Base-by-base conservation (phyloP, 495 filamentous ascomycete genomes). In the Pyrenula massariospora region DNA sequence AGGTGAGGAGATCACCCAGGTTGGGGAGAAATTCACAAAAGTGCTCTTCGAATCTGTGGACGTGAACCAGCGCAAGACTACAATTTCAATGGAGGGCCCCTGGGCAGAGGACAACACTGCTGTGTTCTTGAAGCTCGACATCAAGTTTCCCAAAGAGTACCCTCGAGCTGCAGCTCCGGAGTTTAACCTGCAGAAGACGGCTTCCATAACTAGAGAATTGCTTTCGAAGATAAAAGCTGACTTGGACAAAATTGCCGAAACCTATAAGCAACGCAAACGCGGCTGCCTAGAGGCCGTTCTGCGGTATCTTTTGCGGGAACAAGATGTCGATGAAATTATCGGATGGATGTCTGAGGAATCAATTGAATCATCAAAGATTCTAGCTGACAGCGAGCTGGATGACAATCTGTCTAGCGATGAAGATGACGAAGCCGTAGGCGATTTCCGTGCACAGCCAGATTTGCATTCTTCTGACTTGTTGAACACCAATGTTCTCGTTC, bases 21-120 rank as follows among this genome's bases (percentile, higher is more conserved):
- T 95, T 24, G 87, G 86, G 54, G 82, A 83, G 25, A 89, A 85
- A 59, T 88, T 91, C 59, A 84, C 80, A 8, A 95, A 94, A 65
- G 87, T 96, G 42, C 81, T 73, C 52, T 94, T 91, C 69, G 90
- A 96, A 48, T 81, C 85, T n/a, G 87, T 95, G 25, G 75, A 95
- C 67, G 83, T 93, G 64, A 80, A 87, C 36, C 74, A 84, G 48
- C 78, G 91, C 24, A 83, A 78, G 12, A 74, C 85, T 11, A 82
- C 78, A 2, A 82, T 93, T 24, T 93, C 89, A 2, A 75, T 96
- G 47, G 86, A 87, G 66, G 90, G 91, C 0, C 91, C 91, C 8
- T 96, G 91, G 91, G 89, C 88, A 12, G 64, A 72, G 24, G 80
- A 87, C n/a, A 75, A 75, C 1, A 81, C 80, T 54, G 77, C 81